Conservation (phyloP, 2,329 filamentous ascomycete genomes). For the Pseudogymnoascus sp. region DNA sequence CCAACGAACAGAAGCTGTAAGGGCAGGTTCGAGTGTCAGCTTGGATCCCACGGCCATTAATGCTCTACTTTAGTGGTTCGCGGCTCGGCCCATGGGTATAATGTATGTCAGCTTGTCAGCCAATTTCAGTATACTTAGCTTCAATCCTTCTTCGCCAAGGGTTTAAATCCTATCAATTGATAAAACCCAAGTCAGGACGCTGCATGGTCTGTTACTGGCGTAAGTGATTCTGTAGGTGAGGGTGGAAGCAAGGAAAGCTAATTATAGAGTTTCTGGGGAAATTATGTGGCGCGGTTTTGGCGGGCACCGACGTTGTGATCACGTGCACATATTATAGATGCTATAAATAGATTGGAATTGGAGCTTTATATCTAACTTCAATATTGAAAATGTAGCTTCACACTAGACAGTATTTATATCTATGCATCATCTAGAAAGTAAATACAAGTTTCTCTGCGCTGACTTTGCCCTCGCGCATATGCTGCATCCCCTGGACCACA, state of each 20-base stretch:
- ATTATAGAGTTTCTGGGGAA: neutral
- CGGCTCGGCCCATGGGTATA: neutral
- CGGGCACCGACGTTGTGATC: neutral
- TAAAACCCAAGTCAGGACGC: neutral
- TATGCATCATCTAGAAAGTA: constrained; percentile 26
- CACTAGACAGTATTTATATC: neutral
- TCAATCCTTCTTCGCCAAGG: neutral
- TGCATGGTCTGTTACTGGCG: neutral
- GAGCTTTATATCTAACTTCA: too few relatives aligned
- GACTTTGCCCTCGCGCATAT: constrained; percentile 26
- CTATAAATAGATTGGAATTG: neutral
- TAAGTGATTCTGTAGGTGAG: neutral
- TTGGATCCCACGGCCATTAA: neutral
- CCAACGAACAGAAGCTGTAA: neutral
- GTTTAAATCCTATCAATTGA: neutral
- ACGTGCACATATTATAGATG: neutral
- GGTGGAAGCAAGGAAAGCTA: neutral
- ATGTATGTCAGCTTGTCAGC: neutral
- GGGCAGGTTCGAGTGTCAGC: neutral
- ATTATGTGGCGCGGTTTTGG: neutral
- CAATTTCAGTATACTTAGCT: neutral
- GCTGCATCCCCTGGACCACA: constrained; percentile 22
- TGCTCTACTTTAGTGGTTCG: neutral
- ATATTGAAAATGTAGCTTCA: neutral
- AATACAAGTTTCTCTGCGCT: constrained; percentile 40